Base-by-base conservation (phyloP, 2,329 filamentous ascomycete genomes). In the Cladophialophora carrionii region DNA sequence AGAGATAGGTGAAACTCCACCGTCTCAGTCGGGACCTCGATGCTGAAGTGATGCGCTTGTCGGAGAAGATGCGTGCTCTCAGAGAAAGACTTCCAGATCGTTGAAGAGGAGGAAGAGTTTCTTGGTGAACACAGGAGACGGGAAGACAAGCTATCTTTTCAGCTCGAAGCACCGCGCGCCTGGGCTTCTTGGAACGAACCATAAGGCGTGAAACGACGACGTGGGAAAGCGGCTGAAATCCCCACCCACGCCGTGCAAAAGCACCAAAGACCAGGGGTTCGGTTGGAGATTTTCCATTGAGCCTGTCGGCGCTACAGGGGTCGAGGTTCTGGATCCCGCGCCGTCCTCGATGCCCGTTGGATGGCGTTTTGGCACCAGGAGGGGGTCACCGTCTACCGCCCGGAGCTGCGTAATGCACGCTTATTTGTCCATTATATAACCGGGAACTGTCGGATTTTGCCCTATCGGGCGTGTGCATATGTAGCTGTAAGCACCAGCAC, bases 291-390 rank as follows among this genome's bases (percentile, higher is more conserved):
- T 51, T 8, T 14, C 48, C 57, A 22, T 37, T 43, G 46, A 52
- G 29, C 22, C 48, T 60, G 46, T 60, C 9, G 57, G 57, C 57
- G 46, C 57, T 51, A 58, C 17, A 14, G 24, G 37, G 41, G 41
- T 51, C 56, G 9, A 49, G 56, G 34, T 58, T 43, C 37, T n/a
- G 17, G 17, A n/a, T 43, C 2, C 37, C 37, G 56, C 56, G 41
- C 24, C 56, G 32, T 58, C 3, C 43, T 58, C n/a, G 46, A 53
- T 22, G 57, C 57, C 57, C 32, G 57, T 60, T 60, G 46, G 57
- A 51, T n/a, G 57, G 20, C 5, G 24, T 22, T 24, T 53, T 12
- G 26, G 20, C 34, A 26, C 24, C 56, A 58, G 24, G 24, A 9
- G 10, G 56, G 14, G 37, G 17, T 60, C 20, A 26, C 57, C 57